Evolutionary conservation across 2,329 filamentous ascomycete species (phyloP).

Genomic region (Neurospora crassa): DNA sequence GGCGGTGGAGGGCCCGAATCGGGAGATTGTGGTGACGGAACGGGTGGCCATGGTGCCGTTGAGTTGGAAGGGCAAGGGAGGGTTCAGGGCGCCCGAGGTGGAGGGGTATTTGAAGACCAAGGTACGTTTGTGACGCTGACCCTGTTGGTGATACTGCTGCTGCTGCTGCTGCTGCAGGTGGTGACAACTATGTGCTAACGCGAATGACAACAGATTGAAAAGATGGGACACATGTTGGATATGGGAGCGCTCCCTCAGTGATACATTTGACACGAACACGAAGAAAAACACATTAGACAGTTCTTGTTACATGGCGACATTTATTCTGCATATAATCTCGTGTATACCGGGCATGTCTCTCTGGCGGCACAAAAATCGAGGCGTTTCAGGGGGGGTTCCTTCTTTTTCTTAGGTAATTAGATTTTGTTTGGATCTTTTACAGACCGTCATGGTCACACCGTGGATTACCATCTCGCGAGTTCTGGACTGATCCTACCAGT

Average conservation of each 20-base stretch:
- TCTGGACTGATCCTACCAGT: too few species aligned
- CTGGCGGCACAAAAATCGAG: not conserved
- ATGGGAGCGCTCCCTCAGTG: conserved; percentile 30
- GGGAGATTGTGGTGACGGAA: conserved; percentile 81
- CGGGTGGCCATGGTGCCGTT: conserved; percentile 91
- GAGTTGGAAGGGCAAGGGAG: conserved; percentile 79
- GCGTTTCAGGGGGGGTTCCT: conserved; percentile 1
- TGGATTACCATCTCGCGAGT: too few species aligned
- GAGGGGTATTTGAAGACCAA: conserved; percentile 93
- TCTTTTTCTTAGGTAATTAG: too few species aligned
- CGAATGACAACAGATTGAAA: conserved; percentile 55
- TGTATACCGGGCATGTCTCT: not conserved
- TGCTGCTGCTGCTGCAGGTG: too few species aligned
- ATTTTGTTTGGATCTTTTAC: too few species aligned
- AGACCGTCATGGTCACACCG: too few species aligned
- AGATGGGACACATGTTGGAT: conserved; percentile 75
- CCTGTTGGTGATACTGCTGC: not conserved
- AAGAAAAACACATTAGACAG: not conserved
- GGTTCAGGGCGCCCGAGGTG: conserved; percentile 79
- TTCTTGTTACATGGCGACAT: not conserved
- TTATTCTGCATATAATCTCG: not conserved
- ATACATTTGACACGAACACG: conserved; percentile 4
- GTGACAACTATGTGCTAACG: not conserved
- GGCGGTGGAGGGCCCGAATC: conserved; percentile 82
- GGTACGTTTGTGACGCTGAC: conserved; percentile 39